phyloP scores from a whole-genome alignment of 1,284 basidiomycete species.

The Ganoderma meredithae region DNA sequence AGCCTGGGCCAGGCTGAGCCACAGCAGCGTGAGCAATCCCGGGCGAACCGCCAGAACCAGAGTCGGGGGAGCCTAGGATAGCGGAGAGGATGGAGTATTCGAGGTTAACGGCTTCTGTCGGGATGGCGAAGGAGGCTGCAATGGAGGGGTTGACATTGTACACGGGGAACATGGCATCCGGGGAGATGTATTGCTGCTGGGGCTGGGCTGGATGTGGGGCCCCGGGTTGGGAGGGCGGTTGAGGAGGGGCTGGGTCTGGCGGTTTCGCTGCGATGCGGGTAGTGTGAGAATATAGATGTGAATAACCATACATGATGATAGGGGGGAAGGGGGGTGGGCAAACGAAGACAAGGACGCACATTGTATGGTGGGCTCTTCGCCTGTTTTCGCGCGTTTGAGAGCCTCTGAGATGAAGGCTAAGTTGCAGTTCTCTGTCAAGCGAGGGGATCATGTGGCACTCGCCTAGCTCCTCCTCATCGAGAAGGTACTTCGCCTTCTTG shows the following conservation, averaged over 20 bases:
- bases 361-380: slow-evolving; percentile 43
- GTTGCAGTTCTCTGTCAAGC: slow-evolving; percentile 34
- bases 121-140: slow-evolving; percentile 57
- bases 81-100: slow-evolving; percentile 92
- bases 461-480: slow-evolving; percentile 93
- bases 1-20: slow-evolving; percentile 18
- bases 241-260: slow-evolving; percentile 18
- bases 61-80: slow-evolving; percentile 82
- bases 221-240: slow-evolving; percentile 24
- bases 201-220: slow-evolving; percentile 23
- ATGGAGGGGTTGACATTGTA: slow-evolving; percentile 36
- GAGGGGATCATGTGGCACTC: slow-evolving; percentile 43
- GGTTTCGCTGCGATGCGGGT: slow-evolving; percentile 19
- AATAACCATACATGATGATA: background rate
- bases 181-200: slow-evolving; percentile 45
- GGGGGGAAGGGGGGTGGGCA: slow-evolving; percentile 4
- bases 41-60: slow-evolving; percentile 46
- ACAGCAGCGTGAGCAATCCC: slow-evolving; percentile 40
- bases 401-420: slow-evolving; percentile 51
- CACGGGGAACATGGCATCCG: slow-evolving; percentile 63
- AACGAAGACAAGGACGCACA: slow-evolving; percentile 35
- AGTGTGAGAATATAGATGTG: slow-evolving; percentile 17
- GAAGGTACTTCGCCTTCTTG: slow-evolving; percentile 97
- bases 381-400: slow-evolving; percentile 62
- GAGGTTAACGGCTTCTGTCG: slow-evolving; percentile 86